A percentile compares a stretch with the other conserved stretches of the same genome.
phyloP scores from a whole-genome alignment of 2,329 filamentous ascomycete genomes.

The Aspergillus intermedius region DNA sequence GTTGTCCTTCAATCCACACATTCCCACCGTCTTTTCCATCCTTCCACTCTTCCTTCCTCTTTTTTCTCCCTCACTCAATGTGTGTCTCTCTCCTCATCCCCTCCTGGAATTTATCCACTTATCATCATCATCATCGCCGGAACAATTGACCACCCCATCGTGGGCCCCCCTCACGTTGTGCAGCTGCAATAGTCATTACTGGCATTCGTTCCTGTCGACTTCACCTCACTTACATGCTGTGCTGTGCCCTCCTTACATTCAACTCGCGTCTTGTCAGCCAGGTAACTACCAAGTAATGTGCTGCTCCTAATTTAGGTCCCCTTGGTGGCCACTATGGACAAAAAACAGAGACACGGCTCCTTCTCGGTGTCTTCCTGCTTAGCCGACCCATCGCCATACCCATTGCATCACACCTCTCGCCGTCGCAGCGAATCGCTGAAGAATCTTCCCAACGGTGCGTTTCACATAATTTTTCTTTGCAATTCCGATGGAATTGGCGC shows the following conservation, averaged over 20 bases:
- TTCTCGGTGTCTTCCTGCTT: conserved; percentile 17
- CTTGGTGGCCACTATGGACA: background rate
- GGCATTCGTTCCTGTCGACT: background rate
- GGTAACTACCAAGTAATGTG: background rate
- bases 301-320: background rate
- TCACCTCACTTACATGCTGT: background rate
- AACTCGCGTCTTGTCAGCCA: conserved; percentile 14
- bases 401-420: conserved; percentile 12
- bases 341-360: conserved; percentile 17
- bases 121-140: background rate
- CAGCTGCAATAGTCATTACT: background rate
- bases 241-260: background rate
- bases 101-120: background rate
- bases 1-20: too few relatives aligned
- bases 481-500: conserved; percentile 11
- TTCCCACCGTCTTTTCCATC: background rate
- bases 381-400: conserved; percentile 19
- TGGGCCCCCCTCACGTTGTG: too few relatives aligned
- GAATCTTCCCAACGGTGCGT: conserved; percentile 8
- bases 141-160: background rate
- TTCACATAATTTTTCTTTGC: background rate
- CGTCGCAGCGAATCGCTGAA: conserved; percentile 13
- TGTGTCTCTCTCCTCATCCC: background rate
- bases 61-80: background rate
- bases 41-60: background rate